Evolutionary conservation across 768 basidiomycete genomes (phyloP).

Genomic region (Goffeauzyma gilvescens): DNA sequence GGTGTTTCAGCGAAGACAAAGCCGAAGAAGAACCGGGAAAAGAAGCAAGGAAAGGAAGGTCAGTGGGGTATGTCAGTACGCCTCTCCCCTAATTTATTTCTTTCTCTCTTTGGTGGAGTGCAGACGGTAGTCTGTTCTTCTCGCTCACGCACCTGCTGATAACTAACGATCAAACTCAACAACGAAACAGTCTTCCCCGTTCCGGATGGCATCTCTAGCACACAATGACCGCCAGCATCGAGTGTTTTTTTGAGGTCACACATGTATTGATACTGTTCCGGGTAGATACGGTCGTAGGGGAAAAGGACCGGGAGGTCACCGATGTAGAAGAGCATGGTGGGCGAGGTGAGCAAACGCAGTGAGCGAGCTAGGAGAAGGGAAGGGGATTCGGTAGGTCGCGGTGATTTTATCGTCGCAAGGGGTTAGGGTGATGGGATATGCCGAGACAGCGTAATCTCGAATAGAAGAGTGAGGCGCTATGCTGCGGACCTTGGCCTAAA

Average conservation of each 20-base stretch:
- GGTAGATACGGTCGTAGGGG: slow-evolving; percentile 25
- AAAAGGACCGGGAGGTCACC: slow-evolving; percentile 49
- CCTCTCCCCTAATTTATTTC: too few relatives aligned
- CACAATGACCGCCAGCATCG: slow-evolving; percentile 92
- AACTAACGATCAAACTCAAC: slow-evolving; percentile 85
- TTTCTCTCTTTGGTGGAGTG: too few relatives aligned
- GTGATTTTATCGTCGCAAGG: too few relatives aligned
- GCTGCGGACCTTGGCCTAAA: too few relatives aligned
- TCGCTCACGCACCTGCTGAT: slow-evolving; percentile 68
- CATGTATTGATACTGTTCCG: slow-evolving; percentile 99
- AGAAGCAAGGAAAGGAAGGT: not conserved
- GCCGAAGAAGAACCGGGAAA: not conserved
- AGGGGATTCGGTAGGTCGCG: too few relatives aligned
- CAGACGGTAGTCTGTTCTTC: too few relatives aligned
- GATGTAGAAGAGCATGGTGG: slow-evolving; percentile 58
- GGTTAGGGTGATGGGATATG: too few relatives aligned
- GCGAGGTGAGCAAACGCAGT: not conserved
- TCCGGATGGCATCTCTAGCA: slow-evolving; percentile 99
- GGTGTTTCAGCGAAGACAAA: not conserved
- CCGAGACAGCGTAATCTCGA: too few relatives aligned
- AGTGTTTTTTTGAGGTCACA: slow-evolving; percentile 91
- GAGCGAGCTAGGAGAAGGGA: too few relatives aligned
- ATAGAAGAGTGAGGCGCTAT: too few relatives aligned
- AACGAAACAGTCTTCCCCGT: slow-evolving; percentile 97
- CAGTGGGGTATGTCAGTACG: not conserved